Evolutionary conservation across 768 basidiomycete genomes (phyloP).

Genomic region (Mycena polygramma): DNA sequence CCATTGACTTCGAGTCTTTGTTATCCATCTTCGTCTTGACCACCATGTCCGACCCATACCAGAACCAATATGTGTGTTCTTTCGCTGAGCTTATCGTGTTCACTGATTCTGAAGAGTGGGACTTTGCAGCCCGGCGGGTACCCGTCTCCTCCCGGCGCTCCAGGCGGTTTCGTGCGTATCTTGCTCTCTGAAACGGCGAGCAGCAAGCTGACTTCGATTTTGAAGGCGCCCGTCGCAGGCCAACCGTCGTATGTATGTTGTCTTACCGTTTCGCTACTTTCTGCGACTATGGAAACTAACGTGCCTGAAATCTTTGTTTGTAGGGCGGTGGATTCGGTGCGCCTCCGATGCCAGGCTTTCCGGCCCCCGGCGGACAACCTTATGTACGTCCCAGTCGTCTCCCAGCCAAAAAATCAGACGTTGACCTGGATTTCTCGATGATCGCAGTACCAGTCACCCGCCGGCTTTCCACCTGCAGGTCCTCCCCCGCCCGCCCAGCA

Average conservation of each 20-base stretch:
- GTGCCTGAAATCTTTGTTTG: background rate
- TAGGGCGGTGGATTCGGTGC: background rate
- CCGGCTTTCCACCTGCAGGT: background rate
- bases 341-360: slow-evolving; percentile 10
- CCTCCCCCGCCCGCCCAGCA: background rate
- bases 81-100: background rate
- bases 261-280: background rate
- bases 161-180: slow-evolving; percentile 10
- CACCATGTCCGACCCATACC: slow-evolving; percentile 10
- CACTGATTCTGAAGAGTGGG: background rate
- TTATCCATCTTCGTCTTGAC: background rate
- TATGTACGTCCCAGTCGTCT: background rate
- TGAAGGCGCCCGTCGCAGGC: too few relatives aligned
- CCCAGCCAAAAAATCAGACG: too few relatives aligned
- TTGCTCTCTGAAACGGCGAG: background rate
- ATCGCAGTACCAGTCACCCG: background rate
- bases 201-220: too few relatives aligned
- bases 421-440: background rate
- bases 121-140: background rate
- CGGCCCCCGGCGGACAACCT: background rate
- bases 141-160: slow-evolving; percentile 8
- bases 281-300: background rate
- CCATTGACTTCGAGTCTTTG: too few relatives aligned
- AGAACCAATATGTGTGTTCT: slow-evolving; percentile 2
- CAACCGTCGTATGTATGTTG: background rate